phyloP scores from a whole-genome alignment of 176 grass and related monocot genomes.

The Coix lacrymajobi region DNA sequence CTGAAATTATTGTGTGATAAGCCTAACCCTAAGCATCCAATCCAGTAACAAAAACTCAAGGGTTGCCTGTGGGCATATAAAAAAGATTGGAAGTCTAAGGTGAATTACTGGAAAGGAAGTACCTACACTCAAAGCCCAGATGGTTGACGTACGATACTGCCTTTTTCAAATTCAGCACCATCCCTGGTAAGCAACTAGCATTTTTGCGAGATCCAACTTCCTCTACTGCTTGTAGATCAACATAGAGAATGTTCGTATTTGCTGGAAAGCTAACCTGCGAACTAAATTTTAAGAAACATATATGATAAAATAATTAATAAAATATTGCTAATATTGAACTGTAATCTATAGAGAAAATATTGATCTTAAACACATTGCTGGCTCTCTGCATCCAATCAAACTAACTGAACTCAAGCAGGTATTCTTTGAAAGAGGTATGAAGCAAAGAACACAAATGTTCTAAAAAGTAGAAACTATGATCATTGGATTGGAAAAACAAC shows the following conservation, averaged over 20 bases:
- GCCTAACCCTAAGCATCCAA: background rate
- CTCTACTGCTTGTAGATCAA: constrained; percentile 78
- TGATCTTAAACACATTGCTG: background rate
- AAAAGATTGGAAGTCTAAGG: background rate
- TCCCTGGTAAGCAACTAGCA: constrained; percentile 78
- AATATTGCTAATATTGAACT: background rate
- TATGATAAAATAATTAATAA: constrained; percentile 25
- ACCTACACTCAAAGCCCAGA: constrained; percentile 92
- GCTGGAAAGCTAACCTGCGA: constrained; percentile 85
- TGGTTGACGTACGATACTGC: constrained; percentile 77
- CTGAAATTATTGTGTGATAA: background rate
- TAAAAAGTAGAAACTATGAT: background rate
- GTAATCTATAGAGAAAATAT: background rate
- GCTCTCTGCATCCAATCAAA: constrained; percentile 13
- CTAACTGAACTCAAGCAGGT: background rate
- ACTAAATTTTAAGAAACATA: constrained; percentile 50
- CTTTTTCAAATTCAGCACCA: constrained; percentile 96
- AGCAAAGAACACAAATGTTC: constrained; percentile 4
- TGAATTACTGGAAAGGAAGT: constrained; percentile 43
- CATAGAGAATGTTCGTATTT: constrained; percentile 99
- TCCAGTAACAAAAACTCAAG: background rate
- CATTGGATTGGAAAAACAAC: too few species aligned
- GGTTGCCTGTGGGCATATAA: background rate
- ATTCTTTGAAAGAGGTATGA: background rate
- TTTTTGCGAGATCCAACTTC: constrained; percentile 77